phyloP scores from a whole-genome alignment of 169 alveolate genomes.

The Miamiensis avidus region DNA sequence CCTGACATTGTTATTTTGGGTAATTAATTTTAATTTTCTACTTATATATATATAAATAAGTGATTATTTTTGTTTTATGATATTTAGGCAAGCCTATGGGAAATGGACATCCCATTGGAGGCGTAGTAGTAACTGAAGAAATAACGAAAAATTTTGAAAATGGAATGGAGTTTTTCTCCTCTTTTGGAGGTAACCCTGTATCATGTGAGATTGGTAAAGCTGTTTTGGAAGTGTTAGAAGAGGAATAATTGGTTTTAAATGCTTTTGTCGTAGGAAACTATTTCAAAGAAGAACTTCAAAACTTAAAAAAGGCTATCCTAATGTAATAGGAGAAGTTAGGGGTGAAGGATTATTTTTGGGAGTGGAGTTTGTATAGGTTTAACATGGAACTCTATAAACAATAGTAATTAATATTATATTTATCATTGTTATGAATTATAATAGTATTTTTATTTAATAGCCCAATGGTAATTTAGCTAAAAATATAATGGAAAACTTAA shows the following conservation, averaged over 20 bases:
- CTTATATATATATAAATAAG: not conserved
- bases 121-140: constrained; percentile 46
- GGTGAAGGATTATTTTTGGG: not conserved
- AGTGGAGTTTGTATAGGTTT: not conserved
- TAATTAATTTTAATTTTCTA: too few species aligned
- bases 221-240: constrained; percentile 21
- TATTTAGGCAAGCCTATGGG: constrained; percentile 50
- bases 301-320: not conserved
- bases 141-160: constrained; percentile 19
- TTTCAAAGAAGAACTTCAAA: constrained; percentile 15
- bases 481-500: not conserved
- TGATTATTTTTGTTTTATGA: too few species aligned
- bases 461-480: too few species aligned
- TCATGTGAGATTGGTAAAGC: constrained; percentile 32
- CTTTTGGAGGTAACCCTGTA: constrained; percentile 58
- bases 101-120: constrained; percentile 60
- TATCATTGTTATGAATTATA: too few species aligned
- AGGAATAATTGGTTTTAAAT: constrained; percentile 35
- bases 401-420: too few species aligned
- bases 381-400: too few species aligned
- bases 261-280: constrained; percentile 39
- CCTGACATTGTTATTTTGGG: constrained; percentile 48
- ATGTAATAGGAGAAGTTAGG: not conserved
- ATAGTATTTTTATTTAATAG: too few species aligned
- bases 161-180: constrained; percentile 51